phyloP scores from a whole-genome alignment of 75 land plant species.

The Isoetes taiwanensis region DNA sequence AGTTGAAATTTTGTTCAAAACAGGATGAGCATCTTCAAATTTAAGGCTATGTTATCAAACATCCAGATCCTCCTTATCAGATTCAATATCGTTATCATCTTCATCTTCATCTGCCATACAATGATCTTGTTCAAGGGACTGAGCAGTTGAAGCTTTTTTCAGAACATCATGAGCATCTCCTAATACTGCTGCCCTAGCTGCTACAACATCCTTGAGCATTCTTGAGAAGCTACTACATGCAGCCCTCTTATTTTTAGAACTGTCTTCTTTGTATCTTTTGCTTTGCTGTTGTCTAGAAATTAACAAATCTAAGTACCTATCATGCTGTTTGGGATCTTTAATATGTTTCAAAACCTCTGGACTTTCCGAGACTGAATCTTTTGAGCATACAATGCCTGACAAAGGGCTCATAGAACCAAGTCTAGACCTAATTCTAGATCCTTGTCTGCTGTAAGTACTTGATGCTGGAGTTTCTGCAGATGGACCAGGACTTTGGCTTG shows the following conservation, averaged over 20 bases:
- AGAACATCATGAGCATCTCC: not conserved
- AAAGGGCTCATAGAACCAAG: slow-evolving; percentile 11
- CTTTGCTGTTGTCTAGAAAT: slow-evolving; percentile 27
- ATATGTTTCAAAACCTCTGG: slow-evolving; percentile 64
- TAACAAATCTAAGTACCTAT: slow-evolving; percentile 55
- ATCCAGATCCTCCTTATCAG: no score
- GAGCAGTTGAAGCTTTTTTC: no score
- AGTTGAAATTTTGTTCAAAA: no score
- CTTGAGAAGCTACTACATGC: not conserved
- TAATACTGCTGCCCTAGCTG: not conserved
- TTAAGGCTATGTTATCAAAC: no score
- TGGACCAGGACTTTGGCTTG: slow-evolving; percentile 13
- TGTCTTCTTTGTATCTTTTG: not conserved
- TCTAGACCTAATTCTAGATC: not conserved
- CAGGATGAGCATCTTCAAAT: no score
- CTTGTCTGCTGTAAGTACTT: slow-evolving; percentile 5
- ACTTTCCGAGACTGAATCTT: slow-evolving; percentile 19
- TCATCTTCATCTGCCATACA: no score
- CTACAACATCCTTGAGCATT: not conserved
- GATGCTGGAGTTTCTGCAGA: not conserved
- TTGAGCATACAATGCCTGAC: not conserved
- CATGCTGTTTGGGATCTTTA: slow-evolving; percentile 48
- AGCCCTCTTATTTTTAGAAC: not conserved
- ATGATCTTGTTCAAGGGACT: no score
- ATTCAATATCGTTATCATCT: no score